These are phyloP conservation scores for Mycotypha africana DNA, from an alignment of 371 early-diverging fungal species.

Conservation along the genomic window DNA sequence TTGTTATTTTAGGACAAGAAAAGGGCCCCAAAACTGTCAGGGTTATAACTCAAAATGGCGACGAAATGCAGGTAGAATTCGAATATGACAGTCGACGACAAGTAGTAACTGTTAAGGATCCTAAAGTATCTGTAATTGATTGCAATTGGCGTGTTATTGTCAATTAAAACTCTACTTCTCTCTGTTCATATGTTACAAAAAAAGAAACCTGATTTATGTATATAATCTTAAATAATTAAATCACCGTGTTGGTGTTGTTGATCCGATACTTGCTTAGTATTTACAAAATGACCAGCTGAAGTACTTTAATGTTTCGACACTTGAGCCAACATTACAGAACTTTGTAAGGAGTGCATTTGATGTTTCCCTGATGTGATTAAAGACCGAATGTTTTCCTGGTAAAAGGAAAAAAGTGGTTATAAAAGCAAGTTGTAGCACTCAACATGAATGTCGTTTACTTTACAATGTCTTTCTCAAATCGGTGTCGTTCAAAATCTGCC, in stretches of 20 bases:
- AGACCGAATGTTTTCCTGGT: conserved; percentile 49
- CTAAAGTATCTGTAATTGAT: conserved; percentile 52
- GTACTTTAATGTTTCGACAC: conserved; percentile 7
- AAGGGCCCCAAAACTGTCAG: conserved; percentile 9
- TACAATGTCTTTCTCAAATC: conserved; percentile 52
- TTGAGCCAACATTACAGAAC: conserved; percentile 39
- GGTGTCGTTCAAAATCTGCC: conserved; percentile 59
- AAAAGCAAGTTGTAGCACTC: too few relatives aligned
- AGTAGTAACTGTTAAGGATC: conserved; percentile 60
- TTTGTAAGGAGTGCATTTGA: conserved; percentile 56
- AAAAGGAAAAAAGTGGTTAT: not conserved
- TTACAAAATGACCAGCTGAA: too few relatives aligned
- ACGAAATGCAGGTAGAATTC: conserved; percentile 6
- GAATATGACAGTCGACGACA: conserved; percentile 16
- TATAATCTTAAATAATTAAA: too few relatives aligned
- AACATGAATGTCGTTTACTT: too few relatives aligned
- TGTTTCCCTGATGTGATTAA: conserved; percentile 54
- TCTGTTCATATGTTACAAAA: too few relatives aligned
- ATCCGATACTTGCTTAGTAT: too few relatives aligned
- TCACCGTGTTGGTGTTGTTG: too few relatives aligned
- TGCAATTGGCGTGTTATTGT: conserved; percentile 57
- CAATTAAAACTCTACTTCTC: too few relatives aligned
- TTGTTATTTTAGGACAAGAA: conserved; percentile 34
- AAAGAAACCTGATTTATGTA: too few relatives aligned
- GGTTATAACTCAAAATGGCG: conserved; percentile 10